Evolutionary conservation across 2,329 filamentous ascomycete species (phyloP).

Genomic region (Diaporthe velutina): DNA sequence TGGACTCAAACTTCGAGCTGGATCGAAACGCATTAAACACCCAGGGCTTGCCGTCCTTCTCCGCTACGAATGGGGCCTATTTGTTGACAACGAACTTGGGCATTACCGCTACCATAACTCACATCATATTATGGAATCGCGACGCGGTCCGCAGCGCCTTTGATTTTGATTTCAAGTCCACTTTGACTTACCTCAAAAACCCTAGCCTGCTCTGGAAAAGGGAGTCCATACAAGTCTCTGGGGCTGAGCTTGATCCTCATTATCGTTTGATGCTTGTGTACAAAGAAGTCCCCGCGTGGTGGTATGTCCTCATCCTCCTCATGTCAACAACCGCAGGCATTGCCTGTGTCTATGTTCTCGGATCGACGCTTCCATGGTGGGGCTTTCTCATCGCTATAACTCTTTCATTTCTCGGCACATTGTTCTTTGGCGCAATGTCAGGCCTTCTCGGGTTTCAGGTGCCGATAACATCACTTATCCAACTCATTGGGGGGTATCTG

Average conservation of each 20-base stretch:
- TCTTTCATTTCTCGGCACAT: constrained; percentile 51
- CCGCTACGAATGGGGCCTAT: constrained; percentile 54
- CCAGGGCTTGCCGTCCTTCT: constrained; percentile 56
- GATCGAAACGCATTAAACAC: constrained; percentile 49
- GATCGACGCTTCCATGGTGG: constrained; percentile 56
- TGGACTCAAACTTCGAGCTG: constrained; percentile 55
- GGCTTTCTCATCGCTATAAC: constrained; percentile 55
- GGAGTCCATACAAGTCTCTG: constrained; percentile 39
- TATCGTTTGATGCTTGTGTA: constrained; percentile 57
- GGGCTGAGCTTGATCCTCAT: constrained; percentile 53
- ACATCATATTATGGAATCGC: constrained; percentile 56
- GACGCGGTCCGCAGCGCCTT: constrained; percentile 54
- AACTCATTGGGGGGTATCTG: constrained; percentile 64
- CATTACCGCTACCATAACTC: constrained; percentile 59
- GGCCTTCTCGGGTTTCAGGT: constrained; percentile 57
- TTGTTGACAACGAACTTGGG: constrained; percentile 60
- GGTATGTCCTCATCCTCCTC: constrained; percentile 54
- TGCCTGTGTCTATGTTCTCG: constrained; percentile 52
- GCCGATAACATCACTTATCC: constrained; percentile 51
- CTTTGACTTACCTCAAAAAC: not conserved
- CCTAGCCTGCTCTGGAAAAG: constrained; percentile 40
- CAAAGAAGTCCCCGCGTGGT: constrained; percentile 56
- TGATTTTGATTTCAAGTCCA: constrained; percentile 25
- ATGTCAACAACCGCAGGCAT: constrained; percentile 53
- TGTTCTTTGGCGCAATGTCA: constrained; percentile 55